Evolutionary conservation across 208 protist genomes (phyloP), one percentile per base, ranked within the genome.

Genomic region (Trypanosoma lewisi): DNA sequence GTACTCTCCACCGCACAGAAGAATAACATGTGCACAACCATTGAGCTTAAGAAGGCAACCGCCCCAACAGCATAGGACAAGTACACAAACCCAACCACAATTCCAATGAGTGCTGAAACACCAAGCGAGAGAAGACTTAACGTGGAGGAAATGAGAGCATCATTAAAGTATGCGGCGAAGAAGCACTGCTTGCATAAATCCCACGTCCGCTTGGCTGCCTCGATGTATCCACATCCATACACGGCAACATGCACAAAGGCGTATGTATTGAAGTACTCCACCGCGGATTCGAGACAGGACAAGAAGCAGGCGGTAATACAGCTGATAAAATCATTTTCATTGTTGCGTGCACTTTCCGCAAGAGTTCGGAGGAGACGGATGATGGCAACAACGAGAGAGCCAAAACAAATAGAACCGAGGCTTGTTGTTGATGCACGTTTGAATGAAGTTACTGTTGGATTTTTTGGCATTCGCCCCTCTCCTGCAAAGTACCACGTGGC

Each of bases 211-310:
- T 94, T 96, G 25, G 91, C 91, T 23, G 88, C 85, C 44, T 86
- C 80, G 63, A 96, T 85, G 77, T 96, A 97, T 14, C 85, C 71
- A 62, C 79, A 93, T 55, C 94, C 94, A 73, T 97, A 97, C 62
- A 97, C 88, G 25, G 92, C 94, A 42, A 97, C 81, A 58, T 97
- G 90, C 21, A 95, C 85, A 72, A 94, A 97, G 31, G 94, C 94
- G 76, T 97, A 96, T 34, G 63, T 80, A 69, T 97, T 97, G 77
- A 97, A 97, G 75, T 92, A 93, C 70, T 92, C 55, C 31, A 94
- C 34, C 12, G 95, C 55, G 27, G 28, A n/a, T 74, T 96, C 81
- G 7, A 97, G 27, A 36, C 73, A 82, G 4, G 33, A 44, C 0
- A 87, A 12, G 23, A 83, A 37, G 41, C 78, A 84, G 5, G 50